These are phyloP conservation scores for Phytophthora pseudosyringae DNA, from an alignment of 352 stramenopile species.

Conservation along the genomic window DNA sequence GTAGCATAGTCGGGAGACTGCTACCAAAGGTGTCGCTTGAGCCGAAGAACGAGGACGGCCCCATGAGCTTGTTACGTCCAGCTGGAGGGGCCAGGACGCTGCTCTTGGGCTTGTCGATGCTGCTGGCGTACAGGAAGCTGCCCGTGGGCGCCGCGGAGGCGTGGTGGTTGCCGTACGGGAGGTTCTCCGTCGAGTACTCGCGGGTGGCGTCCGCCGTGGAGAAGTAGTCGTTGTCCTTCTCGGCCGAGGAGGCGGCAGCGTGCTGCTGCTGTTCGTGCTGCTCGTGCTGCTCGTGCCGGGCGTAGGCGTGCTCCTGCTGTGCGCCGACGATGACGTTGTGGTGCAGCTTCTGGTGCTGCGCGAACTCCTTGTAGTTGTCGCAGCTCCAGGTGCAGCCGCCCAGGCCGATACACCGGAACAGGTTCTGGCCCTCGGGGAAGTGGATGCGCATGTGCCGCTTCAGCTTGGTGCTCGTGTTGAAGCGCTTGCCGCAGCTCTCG, in stretches of 20 bases:
- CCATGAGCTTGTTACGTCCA: slow-evolving; percentile 46
- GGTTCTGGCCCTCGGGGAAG: slow-evolving; percentile 77
- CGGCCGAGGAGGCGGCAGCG: not conserved
- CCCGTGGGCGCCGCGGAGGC: slow-evolving; percentile 17
- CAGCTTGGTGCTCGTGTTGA: slow-evolving; percentile 91
- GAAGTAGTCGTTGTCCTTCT: slow-evolving; percentile 56
- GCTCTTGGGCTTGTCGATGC: slow-evolving; percentile 47
- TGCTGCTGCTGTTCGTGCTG: slow-evolving; percentile 18
- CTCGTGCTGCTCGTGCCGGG: slow-evolving; percentile 1
- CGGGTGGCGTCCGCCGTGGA: slow-evolving; percentile 35
- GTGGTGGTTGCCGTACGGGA: slow-evolving; percentile 26
- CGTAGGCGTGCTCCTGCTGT: slow-evolving; percentile 31
- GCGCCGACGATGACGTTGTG: slow-evolving; percentile 76
- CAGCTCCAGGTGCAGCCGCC: slow-evolving; percentile 67
- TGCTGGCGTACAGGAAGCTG: slow-evolving; percentile 46
- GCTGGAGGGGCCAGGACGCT: slow-evolving; percentile 21
- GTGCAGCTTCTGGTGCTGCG: slow-evolving; percentile 76
- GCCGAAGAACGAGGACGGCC: slow-evolving; percentile 41
- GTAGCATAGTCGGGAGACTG: slow-evolving; percentile 43
- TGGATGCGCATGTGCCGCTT: slow-evolving; percentile 90
- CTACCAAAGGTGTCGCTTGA: slow-evolving; percentile 22
- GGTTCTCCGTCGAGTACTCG: slow-evolving; percentile 25
- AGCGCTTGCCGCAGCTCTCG: slow-evolving; percentile 79
- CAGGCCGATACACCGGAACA: slow-evolving; percentile 72
- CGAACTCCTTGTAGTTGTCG: slow-evolving; percentile 90